These are phyloP conservation scores for Trypanosoma mega DNA, from an alignment of 208 protist species.

Conservation along the genomic window DNA sequence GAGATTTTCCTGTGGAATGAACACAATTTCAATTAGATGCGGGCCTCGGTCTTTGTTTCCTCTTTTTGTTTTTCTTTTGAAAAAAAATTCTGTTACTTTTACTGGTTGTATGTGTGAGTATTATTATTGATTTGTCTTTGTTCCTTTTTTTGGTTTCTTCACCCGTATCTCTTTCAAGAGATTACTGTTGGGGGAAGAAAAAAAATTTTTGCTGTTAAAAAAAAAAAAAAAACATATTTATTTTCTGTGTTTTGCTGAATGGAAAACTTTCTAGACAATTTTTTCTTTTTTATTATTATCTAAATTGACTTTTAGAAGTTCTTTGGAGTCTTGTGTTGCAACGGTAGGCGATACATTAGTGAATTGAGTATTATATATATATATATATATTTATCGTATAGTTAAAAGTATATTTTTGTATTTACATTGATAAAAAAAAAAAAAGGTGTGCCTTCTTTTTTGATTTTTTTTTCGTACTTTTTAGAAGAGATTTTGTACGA, in stretches of 20 bases:
- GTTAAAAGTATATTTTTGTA: too few species aligned
- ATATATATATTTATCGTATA: too few species aligned
- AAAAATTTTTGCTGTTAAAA: background rate
- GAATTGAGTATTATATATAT: too few species aligned
- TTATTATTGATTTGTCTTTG: background rate
- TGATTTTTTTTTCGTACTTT: constrained; percentile 1
- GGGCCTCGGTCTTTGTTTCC: background rate
- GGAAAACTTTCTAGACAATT: too few species aligned
- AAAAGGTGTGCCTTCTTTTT: constrained; percentile 6
- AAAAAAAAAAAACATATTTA: too few species aligned
- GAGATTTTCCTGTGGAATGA: too few species aligned
- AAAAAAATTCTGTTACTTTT: background rate
- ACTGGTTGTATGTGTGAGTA: background rate
- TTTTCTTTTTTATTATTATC: too few species aligned
- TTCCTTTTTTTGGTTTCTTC: constrained; percentile 15
- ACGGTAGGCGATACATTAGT: too few species aligned
- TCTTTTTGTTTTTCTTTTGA: background rate
- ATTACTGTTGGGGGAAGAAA: background rate
- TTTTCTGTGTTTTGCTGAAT: too few species aligned
- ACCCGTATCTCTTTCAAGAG: background rate
- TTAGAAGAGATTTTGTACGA: background rate
- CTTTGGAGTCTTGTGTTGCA: too few species aligned
- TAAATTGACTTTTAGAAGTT: too few species aligned
- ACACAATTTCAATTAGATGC: background rate
- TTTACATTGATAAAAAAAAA: too few species aligned